These are phyloP conservation scores for Mytilinidion resinicola DNA, from an alignment of 495 filamentous ascomycete genomes.

Conservation along the genomic window DNA sequence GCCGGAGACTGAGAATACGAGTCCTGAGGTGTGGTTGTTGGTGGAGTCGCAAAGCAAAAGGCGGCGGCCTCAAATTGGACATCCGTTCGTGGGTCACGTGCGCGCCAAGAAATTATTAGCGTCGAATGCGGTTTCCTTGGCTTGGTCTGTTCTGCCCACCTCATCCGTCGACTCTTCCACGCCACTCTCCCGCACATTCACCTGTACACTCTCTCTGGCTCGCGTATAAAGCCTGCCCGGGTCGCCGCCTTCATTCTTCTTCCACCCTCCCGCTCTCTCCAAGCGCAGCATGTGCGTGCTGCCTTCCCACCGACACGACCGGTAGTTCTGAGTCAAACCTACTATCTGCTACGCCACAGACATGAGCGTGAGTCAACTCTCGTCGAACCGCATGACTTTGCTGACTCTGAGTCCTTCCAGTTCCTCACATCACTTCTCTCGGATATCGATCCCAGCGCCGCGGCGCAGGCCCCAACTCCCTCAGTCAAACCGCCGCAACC, in stretches of 20 bases:
- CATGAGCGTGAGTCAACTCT: slow-evolving; percentile 24
- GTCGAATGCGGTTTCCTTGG: background rate
- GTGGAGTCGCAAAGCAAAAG: slow-evolving; percentile 30
- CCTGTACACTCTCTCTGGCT: background rate
- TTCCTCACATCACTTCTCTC: slow-evolving; percentile 16
- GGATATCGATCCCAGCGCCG: slow-evolving; percentile 11
- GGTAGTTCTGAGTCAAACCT: slow-evolving; percentile 24
- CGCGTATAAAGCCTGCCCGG: background rate
- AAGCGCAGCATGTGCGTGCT: slow-evolving; percentile 18
- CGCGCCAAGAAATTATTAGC: background rate
- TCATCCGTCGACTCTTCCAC: background rate
- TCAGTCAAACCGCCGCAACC: background rate
- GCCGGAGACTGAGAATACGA: slow-evolving; percentile 84
- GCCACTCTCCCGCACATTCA: background rate
- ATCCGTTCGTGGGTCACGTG: background rate
- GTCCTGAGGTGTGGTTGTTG: slow-evolving; percentile 44
- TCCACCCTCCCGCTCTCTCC: background rate
- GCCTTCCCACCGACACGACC: slow-evolving; percentile 13
- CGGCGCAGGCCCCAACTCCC: background rate
- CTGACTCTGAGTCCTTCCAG: slow-evolving; percentile 5
- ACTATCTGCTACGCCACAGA: slow-evolving; percentile 1
- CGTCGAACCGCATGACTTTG: background rate
- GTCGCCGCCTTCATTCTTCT: background rate
- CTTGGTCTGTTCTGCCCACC: background rate
- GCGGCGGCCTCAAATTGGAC: slow-evolving; percentile 7